Conservation (phyloP, 495 filamentous ascomycete genomes). For the Neurospora sp. region DNA sequence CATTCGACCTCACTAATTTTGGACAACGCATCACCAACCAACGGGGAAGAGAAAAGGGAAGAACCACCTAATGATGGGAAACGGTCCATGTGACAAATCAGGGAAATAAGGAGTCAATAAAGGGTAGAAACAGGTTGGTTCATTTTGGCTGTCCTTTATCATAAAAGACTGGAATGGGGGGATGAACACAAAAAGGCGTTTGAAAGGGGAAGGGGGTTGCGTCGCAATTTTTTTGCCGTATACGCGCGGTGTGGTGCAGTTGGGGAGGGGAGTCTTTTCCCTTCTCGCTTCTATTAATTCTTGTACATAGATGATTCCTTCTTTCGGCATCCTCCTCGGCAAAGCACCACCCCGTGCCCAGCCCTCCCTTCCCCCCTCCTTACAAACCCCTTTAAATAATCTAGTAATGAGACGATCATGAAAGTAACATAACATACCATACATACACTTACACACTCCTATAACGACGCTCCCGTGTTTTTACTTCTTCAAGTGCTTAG, state of each 20-base stretch:
- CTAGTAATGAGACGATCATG: constrained; percentile 7
- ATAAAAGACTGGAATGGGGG: background rate
- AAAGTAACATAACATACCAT: background rate
- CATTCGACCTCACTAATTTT: background rate
- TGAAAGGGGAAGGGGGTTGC: background rate
- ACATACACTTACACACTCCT: background rate
- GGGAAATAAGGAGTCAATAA: background rate
- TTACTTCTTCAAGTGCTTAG: constrained; percentile 15
- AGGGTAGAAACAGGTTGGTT: background rate
- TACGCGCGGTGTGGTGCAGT: background rate
- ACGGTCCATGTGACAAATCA: background rate
- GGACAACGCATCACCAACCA: background rate
- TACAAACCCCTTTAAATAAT: background rate
- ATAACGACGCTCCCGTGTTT: no score
- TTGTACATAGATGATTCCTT: background rate
- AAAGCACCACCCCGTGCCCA: background rate
- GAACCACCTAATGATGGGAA: background rate
- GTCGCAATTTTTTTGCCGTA: background rate
- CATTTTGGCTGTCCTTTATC: background rate
- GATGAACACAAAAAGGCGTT: background rate
- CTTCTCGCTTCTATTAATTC: constrained; percentile 1
- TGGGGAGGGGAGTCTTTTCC: background rate
- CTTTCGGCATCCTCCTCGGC: background rate
- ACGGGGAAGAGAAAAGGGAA: background rate
- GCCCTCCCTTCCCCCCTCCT: background rate